Conservation (phyloP, 202 grass and related monocot species). For the Schoenoplectus triqueter region DNA sequence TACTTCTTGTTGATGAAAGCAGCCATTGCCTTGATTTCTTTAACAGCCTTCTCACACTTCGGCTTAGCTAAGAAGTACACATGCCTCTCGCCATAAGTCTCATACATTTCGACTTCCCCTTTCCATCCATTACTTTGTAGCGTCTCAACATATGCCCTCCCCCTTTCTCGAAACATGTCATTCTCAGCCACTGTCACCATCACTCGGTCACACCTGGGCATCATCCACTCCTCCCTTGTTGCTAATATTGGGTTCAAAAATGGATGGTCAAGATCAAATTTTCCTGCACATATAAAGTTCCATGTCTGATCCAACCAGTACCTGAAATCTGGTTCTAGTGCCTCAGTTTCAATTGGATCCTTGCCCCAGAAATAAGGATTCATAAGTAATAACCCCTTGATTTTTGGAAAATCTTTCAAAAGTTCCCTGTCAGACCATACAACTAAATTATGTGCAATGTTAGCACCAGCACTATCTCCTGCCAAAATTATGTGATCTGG, state of each 20-base stretch:
- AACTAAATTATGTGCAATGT: constrained; percentile 68
- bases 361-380: constrained; percentile 88
- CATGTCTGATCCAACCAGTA: constrained; percentile 55
- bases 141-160: constrained; percentile 57
- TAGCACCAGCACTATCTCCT: constrained; percentile 67
- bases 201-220: constrained; percentile 49
- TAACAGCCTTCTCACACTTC: constrained; percentile 57
- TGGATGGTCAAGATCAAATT: constrained; percentile 55
- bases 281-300: constrained; percentile 54
- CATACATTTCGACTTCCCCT: constrained; percentile 58
- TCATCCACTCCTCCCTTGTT: constrained; percentile 48
- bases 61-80: constrained; percentile 66
- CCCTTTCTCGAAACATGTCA: constrained; percentile 71
- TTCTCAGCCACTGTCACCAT: constrained; percentile 77
- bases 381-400: constrained; percentile 57
- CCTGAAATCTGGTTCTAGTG: constrained; percentile 39
- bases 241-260: constrained; percentile 54
- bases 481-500: constrained; percentile 51
- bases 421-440: constrained; percentile 43
- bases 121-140: constrained; percentile 65
- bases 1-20: constrained; percentile 50
- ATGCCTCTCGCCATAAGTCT: constrained; percentile 67
- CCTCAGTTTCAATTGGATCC: constrained; percentile 50
- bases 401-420: constrained; percentile 37
- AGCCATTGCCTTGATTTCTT: constrained; percentile 54